These are phyloP conservation scores for Cetradonia linearis DNA, from an alignment of 495 filamentous ascomycete species.

Conservation along the genomic window DNA sequence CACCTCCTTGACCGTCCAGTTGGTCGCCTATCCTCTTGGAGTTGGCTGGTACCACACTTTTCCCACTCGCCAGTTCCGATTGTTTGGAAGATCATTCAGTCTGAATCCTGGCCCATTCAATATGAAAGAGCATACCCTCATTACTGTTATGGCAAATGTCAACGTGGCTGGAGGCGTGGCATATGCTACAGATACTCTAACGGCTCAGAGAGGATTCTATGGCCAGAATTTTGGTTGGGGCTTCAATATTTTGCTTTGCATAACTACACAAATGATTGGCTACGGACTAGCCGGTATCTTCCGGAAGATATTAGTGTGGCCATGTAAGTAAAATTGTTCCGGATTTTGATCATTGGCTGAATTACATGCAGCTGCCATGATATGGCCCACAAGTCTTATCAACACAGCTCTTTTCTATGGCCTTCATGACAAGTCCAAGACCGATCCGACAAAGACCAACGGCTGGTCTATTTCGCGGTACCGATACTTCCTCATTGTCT, in stretches of 20 bases:
- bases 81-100: conserved; percentile 46
- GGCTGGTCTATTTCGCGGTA: conserved; percentile 60
- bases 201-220: conserved; percentile 59
- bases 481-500: conserved; percentile 52
- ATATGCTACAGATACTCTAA: conserved; percentile 59
- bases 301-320: conserved; percentile 52
- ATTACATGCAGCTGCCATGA: conserved; percentile 54
- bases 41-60: conserved; percentile 47
- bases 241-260: conserved; percentile 56
- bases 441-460: conserved; percentile 46
- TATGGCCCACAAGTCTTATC: conserved; percentile 61
- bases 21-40: conserved; percentile 61
- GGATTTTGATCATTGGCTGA: not conserved
- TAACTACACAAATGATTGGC: conserved; percentile 64
- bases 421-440: conserved; percentile 53
- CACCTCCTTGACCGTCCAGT: conserved; percentile 56
- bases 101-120: conserved; percentile 70
- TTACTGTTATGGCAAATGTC: conserved; percentile 63
- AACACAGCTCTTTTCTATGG: conserved; percentile 57
- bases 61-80: conserved; percentile 42
- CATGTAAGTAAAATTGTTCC: conserved; percentile 17
- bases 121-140: conserved; percentile 69
- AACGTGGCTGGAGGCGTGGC: conserved; percentile 46
- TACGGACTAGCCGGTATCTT: conserved; percentile 67
- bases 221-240: conserved; percentile 54